These are phyloP conservation scores for Anaeramoeba flamelloides DNA, from an alignment of 78 protist species.

Conservation along the genomic window DNA sequence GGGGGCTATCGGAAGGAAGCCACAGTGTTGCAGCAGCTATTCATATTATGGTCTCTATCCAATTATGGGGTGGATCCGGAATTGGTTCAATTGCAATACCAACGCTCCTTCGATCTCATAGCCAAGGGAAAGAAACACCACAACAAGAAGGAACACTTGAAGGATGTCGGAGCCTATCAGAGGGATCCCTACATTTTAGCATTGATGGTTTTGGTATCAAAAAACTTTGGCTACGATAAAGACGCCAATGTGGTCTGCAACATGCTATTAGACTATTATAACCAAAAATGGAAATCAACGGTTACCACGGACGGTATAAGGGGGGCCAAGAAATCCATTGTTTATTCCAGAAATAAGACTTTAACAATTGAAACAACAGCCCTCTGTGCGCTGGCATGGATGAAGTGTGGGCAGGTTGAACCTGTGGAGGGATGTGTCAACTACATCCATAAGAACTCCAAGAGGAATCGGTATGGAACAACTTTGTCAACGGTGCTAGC, in stretches of 20 bases:
- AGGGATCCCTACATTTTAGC: neutral
- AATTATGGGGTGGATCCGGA: no score
- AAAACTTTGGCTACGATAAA: neutral
- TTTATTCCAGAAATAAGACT: constrained; percentile 9
- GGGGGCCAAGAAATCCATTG: constrained; percentile 7
- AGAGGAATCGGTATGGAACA: neutral
- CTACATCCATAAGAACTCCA: neutral
- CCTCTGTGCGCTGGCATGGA: constrained; percentile 4
- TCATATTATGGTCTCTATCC: no score
- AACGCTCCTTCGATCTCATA: no score
- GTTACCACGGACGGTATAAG: neutral
- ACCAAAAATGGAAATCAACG: no score
- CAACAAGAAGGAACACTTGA: constrained; percentile 1
- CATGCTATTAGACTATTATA: no score
- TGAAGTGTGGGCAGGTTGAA: neutral
- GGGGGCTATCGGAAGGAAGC: no score
- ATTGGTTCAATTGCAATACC: no score
- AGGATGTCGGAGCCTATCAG: no score
- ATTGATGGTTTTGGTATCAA: neutral
- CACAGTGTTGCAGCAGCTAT: no score
- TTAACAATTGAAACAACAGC: constrained; percentile 7
- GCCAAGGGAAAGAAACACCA: no score
- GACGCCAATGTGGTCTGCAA: neutral
- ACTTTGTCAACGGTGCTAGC: constrained; percentile 20
- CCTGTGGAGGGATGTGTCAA: neutral